These are phyloP conservation scores for Fusarium sp. DNA, from an alignment of 2,329 filamentous ascomycete genomes.

Conservation along the genomic window DNA sequence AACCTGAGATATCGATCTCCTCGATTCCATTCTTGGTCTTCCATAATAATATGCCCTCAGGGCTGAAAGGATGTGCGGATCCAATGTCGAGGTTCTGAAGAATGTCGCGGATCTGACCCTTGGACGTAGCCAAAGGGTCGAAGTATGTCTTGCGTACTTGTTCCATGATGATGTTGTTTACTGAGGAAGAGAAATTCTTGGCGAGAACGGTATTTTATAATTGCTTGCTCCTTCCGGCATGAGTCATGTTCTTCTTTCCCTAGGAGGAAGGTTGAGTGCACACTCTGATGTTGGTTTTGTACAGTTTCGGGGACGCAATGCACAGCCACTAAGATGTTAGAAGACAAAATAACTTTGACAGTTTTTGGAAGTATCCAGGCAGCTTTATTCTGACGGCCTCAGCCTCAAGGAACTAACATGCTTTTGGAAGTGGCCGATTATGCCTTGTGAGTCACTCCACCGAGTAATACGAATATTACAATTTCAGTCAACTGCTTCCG, in stretches of 20 bases:
- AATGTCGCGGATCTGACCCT: slow-evolving; percentile 14
- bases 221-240: background rate
- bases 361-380: background rate
- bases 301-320: background rate
- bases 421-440: background rate
- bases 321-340: fast-evolving
- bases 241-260: background rate
- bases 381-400: background rate
- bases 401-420: background rate
- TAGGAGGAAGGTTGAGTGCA: background rate
- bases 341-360: background rate
- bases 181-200: background rate
- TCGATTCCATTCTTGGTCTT: slow-evolving; percentile 4
- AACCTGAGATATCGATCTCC: slow-evolving; percentile 15
- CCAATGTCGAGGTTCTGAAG: background rate
- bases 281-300: background rate
- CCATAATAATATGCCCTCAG: slow-evolving; percentile 19
- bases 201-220: background rate
- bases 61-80: slow-evolving; percentile 24
- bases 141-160: slow-evolving; percentile 27
- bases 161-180: slow-evolving; percentile 10
- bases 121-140: slow-evolving; percentile 23
- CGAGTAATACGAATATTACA: background rate
- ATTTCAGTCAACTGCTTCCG: background rate
- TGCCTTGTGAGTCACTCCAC: background rate